These are phyloP conservation scores for Pisolithus albus DNA, from an alignment of 768 basidiomycete genomes.

Conservation along the genomic window DNA sequence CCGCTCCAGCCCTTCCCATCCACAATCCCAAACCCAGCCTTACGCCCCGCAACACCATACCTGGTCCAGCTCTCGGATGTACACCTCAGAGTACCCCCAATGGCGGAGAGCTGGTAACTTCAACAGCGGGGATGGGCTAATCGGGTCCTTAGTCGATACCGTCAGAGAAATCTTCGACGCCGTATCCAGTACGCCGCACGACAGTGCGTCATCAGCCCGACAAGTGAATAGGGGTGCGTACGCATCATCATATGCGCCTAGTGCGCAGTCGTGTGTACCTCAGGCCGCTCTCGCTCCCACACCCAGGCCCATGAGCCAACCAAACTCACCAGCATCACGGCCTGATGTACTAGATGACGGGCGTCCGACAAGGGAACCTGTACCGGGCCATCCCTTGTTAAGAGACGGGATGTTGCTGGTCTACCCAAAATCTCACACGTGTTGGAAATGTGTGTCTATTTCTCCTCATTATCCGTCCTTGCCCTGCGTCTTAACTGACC, in stretches of 20 bases:
- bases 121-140: constrained; percentile 15
- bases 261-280: constrained; percentile 6
- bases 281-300: neutral
- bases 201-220: constrained; percentile 10
- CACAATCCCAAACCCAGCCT: constrained; percentile 12
- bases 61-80: constrained; percentile 17
- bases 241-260: constrained; percentile 10
- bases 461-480: neutral
- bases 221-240: constrained; percentile 16
- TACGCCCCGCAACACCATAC: constrained; percentile 6
- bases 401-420: constrained; percentile 56
- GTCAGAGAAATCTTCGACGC: constrained; percentile 23
- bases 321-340: constrained; percentile 11
- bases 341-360: constrained; percentile 39
- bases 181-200: constrained; percentile 20
- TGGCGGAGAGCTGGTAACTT: neutral
- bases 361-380: constrained; percentile 55
- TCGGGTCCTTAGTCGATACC: constrained; percentile 22
- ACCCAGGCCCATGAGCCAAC: constrained; percentile 1
- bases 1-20: constrained; percentile 4
- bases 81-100: constrained; percentile 5
- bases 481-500: too few species aligned
- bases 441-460: constrained; percentile 54
- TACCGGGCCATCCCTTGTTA: constrained; percentile 63
- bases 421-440: constrained; percentile 58